Evolutionary conservation across 495 filamentous ascomycete species (phyloP).

Genomic region (Tuber borchii): DNA sequence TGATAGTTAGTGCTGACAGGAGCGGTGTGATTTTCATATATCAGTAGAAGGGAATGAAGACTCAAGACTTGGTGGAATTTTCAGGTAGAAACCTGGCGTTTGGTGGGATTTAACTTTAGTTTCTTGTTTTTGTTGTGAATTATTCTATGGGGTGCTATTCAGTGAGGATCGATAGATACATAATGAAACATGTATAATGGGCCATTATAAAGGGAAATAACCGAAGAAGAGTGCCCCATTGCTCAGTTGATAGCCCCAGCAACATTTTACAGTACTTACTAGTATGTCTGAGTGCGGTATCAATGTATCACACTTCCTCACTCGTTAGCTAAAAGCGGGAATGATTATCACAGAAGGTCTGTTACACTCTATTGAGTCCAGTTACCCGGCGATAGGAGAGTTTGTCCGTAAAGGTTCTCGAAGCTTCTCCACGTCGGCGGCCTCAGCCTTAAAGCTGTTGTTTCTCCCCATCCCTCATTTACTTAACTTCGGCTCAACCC

Average conservation of each 20-base stretch:
- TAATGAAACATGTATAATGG: neutral
- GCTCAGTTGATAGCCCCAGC: neutral
- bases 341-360: neutral
- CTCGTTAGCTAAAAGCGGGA: neutral
- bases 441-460: neutral
- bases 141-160: neutral
- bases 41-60: constrained; percentile 46
- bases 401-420: constrained; percentile 12
- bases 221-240: neutral
- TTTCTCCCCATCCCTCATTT: neutral
- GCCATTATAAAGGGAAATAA: neutral
- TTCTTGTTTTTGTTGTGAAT: neutral
- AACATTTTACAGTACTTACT: neutral
- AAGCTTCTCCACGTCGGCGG: constrained; percentile 18
- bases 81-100: neutral
- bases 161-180: neutral
- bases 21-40: constrained; percentile 91
- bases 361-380: neutral
- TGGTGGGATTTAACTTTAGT: neutral
- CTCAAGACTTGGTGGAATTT: neutral
- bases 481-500: neutral
- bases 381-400: neutral
- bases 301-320: constrained; percentile 1
- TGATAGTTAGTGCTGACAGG: constrained; percentile 85
- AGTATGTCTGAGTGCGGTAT: neutral